phyloP scores from a whole-genome alignment of 306 rosid species.

The Phaseolus lunatus region DNA sequence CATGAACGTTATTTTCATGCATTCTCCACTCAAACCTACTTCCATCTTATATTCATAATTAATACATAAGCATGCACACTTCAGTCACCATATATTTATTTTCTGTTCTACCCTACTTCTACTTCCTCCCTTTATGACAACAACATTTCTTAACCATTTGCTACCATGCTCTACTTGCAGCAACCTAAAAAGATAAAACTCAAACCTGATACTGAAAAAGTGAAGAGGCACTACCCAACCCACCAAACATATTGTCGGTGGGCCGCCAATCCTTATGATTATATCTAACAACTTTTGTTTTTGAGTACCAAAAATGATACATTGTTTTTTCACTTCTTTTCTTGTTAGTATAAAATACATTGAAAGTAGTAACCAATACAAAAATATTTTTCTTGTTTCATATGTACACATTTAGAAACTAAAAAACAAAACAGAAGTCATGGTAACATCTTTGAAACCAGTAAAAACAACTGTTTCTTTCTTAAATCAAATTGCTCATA shows the following conservation, averaged over 20 bases:
- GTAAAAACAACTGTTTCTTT: not conserved
- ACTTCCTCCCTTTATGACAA: conserved; percentile 2
- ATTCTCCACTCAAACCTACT: conserved; percentile 33
- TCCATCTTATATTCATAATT: not conserved
- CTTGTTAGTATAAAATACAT: not conserved
- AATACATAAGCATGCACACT: conserved; percentile 29
- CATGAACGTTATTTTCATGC: conserved; percentile 8
- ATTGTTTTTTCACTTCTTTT: not conserved
- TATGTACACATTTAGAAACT: no score
- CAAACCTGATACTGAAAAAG: conserved; percentile 1
- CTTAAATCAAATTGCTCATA: not conserved
- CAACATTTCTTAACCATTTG: conserved; percentile 36
- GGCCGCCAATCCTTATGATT: conserved; percentile 10
- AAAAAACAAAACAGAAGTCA: not conserved
- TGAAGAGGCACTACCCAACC: conserved; percentile 1
- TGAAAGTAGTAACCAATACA: no score
- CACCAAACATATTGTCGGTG: conserved; percentile 40
- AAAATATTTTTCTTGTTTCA: no score
- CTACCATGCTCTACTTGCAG: conserved; percentile 38
- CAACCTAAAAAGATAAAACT: not conserved
- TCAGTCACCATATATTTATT: not conserved
- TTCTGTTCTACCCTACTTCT: not conserved
- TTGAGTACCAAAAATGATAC: not conserved
- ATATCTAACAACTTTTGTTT: conserved; percentile 2
- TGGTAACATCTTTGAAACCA: not conserved